phyloP scores from a whole-genome alignment of 176 grass and related monocot genomes.

The Bothriochloa decipiens region DNA sequence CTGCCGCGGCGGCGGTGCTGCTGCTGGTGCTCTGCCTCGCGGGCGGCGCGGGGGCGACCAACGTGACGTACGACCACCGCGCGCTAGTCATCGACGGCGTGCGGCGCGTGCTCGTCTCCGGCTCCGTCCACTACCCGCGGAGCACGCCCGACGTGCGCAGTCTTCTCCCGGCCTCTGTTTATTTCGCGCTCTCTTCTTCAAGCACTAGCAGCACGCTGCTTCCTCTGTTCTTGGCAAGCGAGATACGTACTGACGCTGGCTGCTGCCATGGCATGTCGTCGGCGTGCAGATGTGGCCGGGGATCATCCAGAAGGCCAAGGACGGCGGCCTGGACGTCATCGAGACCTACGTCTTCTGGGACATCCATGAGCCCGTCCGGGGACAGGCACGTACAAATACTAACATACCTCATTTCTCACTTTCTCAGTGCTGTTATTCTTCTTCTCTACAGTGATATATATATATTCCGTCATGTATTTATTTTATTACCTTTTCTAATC shows the following conservation, averaged over 20 bases:
- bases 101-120: slow-evolving; percentile 93
- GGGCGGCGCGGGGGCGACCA: slow-evolving; percentile 41
- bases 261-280: background rate
- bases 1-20: background rate
- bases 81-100: slow-evolving; percentile 85
- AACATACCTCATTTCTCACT: background rate
- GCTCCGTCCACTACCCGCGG: slow-evolving; percentile 96
- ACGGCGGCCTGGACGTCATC: slow-evolving; percentile 89
- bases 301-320: slow-evolving; percentile 93
- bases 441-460: background rate
- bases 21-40: slow-evolving; percentile 45
- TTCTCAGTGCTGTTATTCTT: background rate
- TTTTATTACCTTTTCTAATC: background rate
- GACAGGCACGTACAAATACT: slow-evolving; percentile 58
- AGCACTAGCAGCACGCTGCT: background rate
- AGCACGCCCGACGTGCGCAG: slow-evolving; percentile 84
- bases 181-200: background rate
- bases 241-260: background rate
- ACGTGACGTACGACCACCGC: slow-evolving; percentile 91
- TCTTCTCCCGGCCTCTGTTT: background rate
- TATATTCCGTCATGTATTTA: background rate
- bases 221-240: background rate
- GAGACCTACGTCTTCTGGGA: slow-evolving; percentile 98
- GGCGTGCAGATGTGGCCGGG: slow-evolving; percentile 88
- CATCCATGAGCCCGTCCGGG: slow-evolving; percentile 84